These are phyloP conservation scores for Phytopythium aichiense DNA, from an alignment of 352 stramenopile species.

Conservation along the genomic window DNA sequence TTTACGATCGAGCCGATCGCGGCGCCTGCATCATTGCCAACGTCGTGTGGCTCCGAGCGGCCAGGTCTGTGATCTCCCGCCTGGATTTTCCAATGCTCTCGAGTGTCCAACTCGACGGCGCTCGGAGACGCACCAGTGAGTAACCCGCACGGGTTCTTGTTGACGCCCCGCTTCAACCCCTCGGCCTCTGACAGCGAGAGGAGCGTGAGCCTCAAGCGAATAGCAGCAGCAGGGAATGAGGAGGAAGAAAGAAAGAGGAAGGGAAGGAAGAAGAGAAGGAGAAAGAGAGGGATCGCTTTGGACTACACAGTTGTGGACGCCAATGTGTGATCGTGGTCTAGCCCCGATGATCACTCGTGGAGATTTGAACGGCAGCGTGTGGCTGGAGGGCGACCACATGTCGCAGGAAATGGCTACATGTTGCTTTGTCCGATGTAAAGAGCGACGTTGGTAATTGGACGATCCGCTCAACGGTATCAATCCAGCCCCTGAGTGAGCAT, in stretches of 20 bases:
- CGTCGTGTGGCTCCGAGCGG: background rate
- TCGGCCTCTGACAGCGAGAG: background rate
- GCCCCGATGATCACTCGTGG: no score
- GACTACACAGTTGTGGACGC: no score
- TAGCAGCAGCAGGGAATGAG: no score
- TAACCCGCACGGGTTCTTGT: background rate
- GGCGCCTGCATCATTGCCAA: background rate
- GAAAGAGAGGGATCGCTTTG: no score
- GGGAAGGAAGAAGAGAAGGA: no score
- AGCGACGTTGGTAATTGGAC: no score
- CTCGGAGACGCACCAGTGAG: background rate
- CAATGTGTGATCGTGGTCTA: no score
- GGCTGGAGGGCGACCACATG: no score
- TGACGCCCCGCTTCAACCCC: background rate
- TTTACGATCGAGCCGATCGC: background rate
- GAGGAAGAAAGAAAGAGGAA: background rate
- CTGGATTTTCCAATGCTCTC: background rate
- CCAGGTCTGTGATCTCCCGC: slow-evolving; percentile 1
- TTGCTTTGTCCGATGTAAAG: no score
- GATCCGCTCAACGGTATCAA: background rate
- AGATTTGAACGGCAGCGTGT: no score
- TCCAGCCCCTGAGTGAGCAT: background rate
- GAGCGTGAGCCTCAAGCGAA: background rate
- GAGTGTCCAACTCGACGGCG: background rate
- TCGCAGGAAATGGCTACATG: no score